These are phyloP conservation scores for Graphilbum fragrans DNA, from an alignment of 2,329 filamentous ascomycete genomes.

Conservation along the genomic window DNA sequence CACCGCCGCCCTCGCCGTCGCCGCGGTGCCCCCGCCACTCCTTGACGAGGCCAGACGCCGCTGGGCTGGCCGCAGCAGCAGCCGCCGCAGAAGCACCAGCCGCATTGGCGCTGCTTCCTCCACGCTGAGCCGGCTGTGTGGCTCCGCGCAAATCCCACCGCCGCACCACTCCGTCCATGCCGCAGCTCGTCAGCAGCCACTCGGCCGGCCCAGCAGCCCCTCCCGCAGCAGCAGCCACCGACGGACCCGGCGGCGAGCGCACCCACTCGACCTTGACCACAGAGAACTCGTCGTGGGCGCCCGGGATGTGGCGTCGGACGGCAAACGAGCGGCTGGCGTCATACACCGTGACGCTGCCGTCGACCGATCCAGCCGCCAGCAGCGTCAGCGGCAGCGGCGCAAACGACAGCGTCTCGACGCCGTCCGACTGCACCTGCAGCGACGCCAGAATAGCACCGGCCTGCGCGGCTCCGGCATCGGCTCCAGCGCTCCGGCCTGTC, in stretches of 20 bases:
- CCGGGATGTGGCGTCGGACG: conserved; percentile 67
- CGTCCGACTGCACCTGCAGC: conserved; percentile 61
- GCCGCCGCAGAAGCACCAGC: neutral
- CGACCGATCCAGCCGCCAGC: conserved; percentile 55
- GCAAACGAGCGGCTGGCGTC: conserved; percentile 80
- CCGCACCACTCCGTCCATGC: conserved; percentile 83
- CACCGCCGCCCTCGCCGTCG: conserved; percentile 74
- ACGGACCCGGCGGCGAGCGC: conserved; percentile 9
- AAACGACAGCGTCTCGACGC: conserved; percentile 68
- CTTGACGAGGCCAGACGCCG: conserved; percentile 58
- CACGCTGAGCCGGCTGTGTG: neutral
- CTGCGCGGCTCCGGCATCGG: conserved; percentile 14
- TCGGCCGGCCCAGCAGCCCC: conserved; percentile 2
- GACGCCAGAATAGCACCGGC: conserved; percentile 61
- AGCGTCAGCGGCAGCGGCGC: conserved; percentile 39
- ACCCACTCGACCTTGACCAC: conserved; percentile 93
- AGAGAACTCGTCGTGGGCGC: conserved; percentile 76
- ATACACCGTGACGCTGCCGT: conserved; percentile 72
- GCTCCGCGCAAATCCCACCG: conserved; percentile 70
- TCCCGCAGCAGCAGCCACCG: conserved; percentile 18
- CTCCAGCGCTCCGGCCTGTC: neutral
- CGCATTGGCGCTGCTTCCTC: conserved; percentile 15
- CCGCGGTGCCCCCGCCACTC: conserved; percentile 89
- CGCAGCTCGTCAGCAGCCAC: conserved; percentile 74
- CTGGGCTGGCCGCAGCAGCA: conserved; percentile 12